phyloP scores from a whole-genome alignment of 768 basidiomycete species.

The Boletellus sp. region DNA sequence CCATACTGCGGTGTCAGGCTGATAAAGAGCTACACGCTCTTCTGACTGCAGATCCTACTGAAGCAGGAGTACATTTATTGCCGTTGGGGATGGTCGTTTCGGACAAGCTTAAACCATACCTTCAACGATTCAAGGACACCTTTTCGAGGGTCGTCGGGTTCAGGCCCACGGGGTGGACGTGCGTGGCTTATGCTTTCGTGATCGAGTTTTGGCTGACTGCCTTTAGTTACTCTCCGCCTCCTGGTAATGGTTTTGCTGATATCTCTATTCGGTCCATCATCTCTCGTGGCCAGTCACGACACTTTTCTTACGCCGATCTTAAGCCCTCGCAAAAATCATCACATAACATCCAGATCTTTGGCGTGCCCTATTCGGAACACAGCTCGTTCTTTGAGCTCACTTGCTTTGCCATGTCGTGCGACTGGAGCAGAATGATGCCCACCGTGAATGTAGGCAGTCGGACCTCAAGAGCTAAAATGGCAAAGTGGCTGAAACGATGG shows the following conservation, averaged over 20 bases:
- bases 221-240: conserved; percentile 60
- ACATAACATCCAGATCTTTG: conserved; percentile 64
- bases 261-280: conserved; percentile 71
- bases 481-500: conserved; percentile 87
- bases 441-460: conserved; percentile 88
- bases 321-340: conserved; percentile 71
- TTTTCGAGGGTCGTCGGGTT: conserved; percentile 79
- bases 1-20: conserved; percentile 77
- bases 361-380: conserved; percentile 93
- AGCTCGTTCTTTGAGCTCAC: conserved; percentile 94
- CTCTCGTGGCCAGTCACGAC: conserved; percentile 55
- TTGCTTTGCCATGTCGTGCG: conserved; percentile 87
- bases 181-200: conserved; percentile 28
- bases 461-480: conserved; percentile 76
- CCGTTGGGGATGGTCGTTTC: conserved; percentile 72
- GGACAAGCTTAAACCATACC: conserved; percentile 74
- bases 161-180: conserved; percentile 97
- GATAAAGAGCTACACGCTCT: conserved; percentile 80
- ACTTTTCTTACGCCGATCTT: conserved; percentile 69
- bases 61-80: conserved; percentile 81
- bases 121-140: conserved; percentile 65
- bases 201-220: conserved; percentile 1
- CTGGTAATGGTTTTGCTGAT: conserved; percentile 52
- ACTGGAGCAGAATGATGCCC: conserved; percentile 87
- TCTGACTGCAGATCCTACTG: conserved; percentile 70